Evolutionary conservation across 768 basidiomycete species (phyloP).

Genomic region (Auricularia sp.): DNA sequence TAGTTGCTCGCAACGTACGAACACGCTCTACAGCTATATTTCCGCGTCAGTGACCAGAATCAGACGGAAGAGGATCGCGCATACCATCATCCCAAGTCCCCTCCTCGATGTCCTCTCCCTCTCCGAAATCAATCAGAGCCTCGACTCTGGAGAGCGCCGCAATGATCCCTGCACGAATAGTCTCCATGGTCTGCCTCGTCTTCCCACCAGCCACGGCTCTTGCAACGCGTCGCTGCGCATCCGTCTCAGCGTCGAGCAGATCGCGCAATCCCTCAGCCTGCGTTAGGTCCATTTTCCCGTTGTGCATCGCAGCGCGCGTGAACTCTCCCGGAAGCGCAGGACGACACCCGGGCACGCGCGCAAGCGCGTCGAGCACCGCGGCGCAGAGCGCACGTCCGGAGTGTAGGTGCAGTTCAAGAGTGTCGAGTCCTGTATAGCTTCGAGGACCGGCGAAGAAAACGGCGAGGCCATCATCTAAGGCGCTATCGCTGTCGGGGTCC

Average conservation of each 20-base stretch:
- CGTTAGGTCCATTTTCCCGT: conserved; percentile 74
- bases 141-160: conserved; percentile 70
- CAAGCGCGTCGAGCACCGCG: conserved; percentile 51
- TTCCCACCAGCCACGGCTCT: conserved; percentile 59
- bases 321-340: conserved; percentile 85
- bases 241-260: conserved; percentile 82
- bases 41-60: background rate
- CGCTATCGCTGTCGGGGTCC: conserved; percentile 47
- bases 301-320: conserved; percentile 71
- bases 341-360: conserved; percentile 47
- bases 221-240: conserved; percentile 66
- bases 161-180: conserved; percentile 55
- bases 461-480: conserved; percentile 70
- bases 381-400: conserved; percentile 74
- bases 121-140: conserved; percentile 88
- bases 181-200: conserved; percentile 47
- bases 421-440: conserved; percentile 78
- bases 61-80: conserved; percentile 2
- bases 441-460: conserved; percentile 73
- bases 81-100: conserved; percentile 63
- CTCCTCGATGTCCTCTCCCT: conserved; percentile 85
- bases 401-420: conserved; percentile 78
- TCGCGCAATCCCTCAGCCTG: conserved; percentile 85
- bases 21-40: conserved; percentile 44
- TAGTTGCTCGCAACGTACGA: conserved; percentile 35